These are phyloP conservation scores for Aspergillus carlsbadensis DNA, from an alignment of 495 filamentous ascomycete genomes.

Conservation along the genomic window DNA sequence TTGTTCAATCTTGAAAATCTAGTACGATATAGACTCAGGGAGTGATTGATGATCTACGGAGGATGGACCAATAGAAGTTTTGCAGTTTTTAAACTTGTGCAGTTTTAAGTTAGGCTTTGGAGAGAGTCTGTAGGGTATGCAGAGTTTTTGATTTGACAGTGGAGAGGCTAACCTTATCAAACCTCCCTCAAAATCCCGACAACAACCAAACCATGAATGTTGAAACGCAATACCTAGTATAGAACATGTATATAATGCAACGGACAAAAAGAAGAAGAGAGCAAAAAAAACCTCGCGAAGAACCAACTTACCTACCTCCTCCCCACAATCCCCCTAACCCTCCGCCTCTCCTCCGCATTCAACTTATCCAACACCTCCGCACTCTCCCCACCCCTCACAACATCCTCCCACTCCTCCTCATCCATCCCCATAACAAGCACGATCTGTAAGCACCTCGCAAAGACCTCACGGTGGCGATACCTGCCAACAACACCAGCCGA, in stretches of 20 bases:
- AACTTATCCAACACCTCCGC: slow-evolving; percentile 49
- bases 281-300: background rate
- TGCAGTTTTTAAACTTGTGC: no score
- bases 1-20: background rate
- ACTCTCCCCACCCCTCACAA: slow-evolving; percentile 43
- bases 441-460: slow-evolving; percentile 79
- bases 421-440: slow-evolving; percentile 93
- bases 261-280: background rate
- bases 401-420: slow-evolving; percentile 93
- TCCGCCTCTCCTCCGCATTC: slow-evolving; percentile 58
- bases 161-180: no score
- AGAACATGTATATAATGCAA: background rate
- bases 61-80: background rate
- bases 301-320: slow-evolving; percentile 10
- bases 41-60: background rate
- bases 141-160: no score
- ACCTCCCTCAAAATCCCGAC: no score
- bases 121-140: no score
- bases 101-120: no score
- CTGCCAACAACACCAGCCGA: slow-evolving; percentile 30
- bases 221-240: no score
- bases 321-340: slow-evolving; percentile 61
- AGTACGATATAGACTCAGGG: background rate
- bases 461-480: slow-evolving; percentile 78
- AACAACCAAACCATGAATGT: no score